Evolutionary conservation across 2,329 filamentous ascomycete species (phyloP).

Genomic region (Penicillium brasilianum): DNA sequence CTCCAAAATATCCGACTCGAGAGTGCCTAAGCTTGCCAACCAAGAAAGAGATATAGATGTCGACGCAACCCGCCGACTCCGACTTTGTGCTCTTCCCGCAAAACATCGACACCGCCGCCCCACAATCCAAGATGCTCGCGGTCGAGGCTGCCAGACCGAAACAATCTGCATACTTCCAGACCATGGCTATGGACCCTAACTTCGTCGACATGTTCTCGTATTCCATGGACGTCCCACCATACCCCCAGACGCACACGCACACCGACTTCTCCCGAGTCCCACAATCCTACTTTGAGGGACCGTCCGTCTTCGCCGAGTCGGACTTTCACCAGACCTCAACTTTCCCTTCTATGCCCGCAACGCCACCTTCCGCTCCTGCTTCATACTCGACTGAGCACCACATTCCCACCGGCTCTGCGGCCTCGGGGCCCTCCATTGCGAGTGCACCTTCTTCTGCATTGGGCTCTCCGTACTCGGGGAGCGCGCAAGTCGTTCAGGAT

Average conservation of each 20-base stretch:
- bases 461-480: conserved; percentile 69
- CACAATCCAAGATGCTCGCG: conserved; percentile 38
- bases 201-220: conserved; percentile 40
- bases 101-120: conserved; percentile 2
- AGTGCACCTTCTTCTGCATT: conserved; percentile 68
- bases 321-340: conserved; percentile 34
- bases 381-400: conserved; percentile 45
- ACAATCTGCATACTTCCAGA: conserved; percentile 37
- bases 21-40: not conserved
- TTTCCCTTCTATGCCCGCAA: conserved; percentile 39
- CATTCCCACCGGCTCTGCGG: conserved; percentile 65
- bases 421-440: conserved; percentile 62
- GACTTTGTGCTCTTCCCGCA: conserved; percentile 24
- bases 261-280: conserved; percentile 29
- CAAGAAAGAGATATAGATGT: conserved; percentile 10
- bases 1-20: not conserved
- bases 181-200: conserved; percentile 40
- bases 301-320: conserved; percentile 34
- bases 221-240: conserved; percentile 32
- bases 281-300: conserved; percentile 38
- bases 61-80: conserved; percentile 12
- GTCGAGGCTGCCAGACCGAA: conserved; percentile 40
- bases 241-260: conserved; percentile 29
- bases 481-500: conserved; percentile 62
- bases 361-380: conserved; percentile 40